phyloP scores from a whole-genome alignment of 306 rosid species.

The Delonix regia region DNA sequence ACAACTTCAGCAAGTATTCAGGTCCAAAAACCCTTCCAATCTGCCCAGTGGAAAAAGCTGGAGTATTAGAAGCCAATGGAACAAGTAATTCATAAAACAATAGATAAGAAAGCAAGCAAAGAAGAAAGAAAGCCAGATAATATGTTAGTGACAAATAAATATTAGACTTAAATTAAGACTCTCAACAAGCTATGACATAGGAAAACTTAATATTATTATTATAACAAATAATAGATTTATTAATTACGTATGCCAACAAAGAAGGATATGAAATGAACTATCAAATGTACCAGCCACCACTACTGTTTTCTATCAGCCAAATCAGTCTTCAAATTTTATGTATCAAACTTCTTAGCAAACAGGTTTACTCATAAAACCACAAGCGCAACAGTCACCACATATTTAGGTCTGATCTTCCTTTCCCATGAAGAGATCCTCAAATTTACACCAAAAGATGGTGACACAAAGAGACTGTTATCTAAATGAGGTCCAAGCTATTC shows the following conservation, averaged over 20 bases:
- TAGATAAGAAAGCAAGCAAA: not conserved
- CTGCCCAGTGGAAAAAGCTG: constrained; percentile 52
- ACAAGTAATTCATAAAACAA: constrained; percentile 18
- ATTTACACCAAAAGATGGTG: constrained; percentile 6
- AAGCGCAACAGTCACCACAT: not conserved
- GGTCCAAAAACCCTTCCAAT: constrained; percentile 69
- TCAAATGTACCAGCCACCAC: not conserved
- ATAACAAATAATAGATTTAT: not conserved
- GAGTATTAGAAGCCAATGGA: constrained; percentile 34
- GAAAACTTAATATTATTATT: not conserved
- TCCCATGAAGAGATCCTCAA: not conserved
- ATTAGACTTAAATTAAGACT: constrained; percentile 16
- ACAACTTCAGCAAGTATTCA: constrained; percentile 75
- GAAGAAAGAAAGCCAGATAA: not conserved
- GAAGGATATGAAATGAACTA: not conserved
- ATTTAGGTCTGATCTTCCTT: not conserved
- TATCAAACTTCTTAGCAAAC: not conserved
- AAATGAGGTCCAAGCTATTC: not conserved
- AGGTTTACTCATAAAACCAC: constrained; percentile 1
- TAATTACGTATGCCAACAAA: constrained; percentile 2
- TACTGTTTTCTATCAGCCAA: constrained; percentile 9
- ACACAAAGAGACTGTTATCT: constrained; percentile 12
- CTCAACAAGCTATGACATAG: constrained; percentile 18
- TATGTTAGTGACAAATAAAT: constrained; percentile 19
- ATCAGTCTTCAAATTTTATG: constrained; percentile 14